Evolutionary conservation across 164 flowering plant species (phyloP), one percentile per base, ranked within the genome.

Genomic region (Chloranthus sessilifolius): DNA sequence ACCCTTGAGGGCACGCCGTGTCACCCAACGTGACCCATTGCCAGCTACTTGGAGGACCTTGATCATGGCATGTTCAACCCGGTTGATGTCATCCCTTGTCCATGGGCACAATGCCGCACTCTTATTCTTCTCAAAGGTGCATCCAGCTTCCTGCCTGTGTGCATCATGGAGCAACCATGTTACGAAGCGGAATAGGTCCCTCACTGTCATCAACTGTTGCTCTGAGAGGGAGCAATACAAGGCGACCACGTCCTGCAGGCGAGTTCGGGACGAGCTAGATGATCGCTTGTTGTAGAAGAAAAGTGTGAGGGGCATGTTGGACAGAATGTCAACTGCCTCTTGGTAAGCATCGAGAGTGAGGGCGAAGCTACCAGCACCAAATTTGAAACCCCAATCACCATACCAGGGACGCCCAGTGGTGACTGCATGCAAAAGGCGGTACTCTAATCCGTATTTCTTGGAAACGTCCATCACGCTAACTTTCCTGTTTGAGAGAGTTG

Each of bases 401-500:
- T 85, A 88, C 96, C 96, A 85, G 0, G 95, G 73, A 53, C 60
- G 74, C 25, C 86, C 85, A 30, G 67, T 72, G 16, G 73, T 68
- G n/a, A 85, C 58, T 1, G 88, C 85, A 69, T 88, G 86, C 50
- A 88, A 78, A 12, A 85, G 69, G 25, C 91, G 72, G 47, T 75
- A 83, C 38, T 88, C 94, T 64, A 83, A 11, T 0, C 95, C 88
- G 23, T 68, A 76, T 63, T 88, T 88, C 59, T 72, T 88, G 4
- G 96, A 88, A 1, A 83, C 91, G 64, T 88, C 96, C 91, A 83
- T 79, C 37, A 85, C 95, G 60, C 88, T 83, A 11, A 88, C 73
- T 55, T 79, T 82, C 60, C 96, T 85, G 85, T 59, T 55, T n/a
- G 46, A n/a, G n/a, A n/a, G 5, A 1, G n/a, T 8, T 19, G 37